Base-by-base conservation (phyloP, 768 basidiomycete genomes). In the Psilocybe subaeruginosa region DNA sequence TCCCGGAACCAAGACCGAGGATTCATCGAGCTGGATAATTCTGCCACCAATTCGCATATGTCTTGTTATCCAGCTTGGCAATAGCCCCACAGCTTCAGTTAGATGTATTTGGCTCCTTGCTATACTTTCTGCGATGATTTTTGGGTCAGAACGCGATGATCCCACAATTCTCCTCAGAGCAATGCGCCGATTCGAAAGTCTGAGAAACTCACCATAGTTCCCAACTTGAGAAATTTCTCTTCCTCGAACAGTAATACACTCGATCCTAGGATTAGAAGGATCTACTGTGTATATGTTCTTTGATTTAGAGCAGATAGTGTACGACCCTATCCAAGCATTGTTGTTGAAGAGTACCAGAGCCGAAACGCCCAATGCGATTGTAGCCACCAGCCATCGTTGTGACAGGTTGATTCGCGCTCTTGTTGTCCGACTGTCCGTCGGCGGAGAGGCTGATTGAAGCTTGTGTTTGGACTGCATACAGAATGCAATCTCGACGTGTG, bases 281-380 rank as follows among this genome's bases (percentile, higher is more conserved):
- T 91, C 85, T 0, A 93, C 91, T 0, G 92, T 93, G 70, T 92
- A 92, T 41, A 93, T 86, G 45, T 75, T 80, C 23, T 71, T 67
- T 1, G 72, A 66, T 0, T 67, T 66, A 0, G 89, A 82, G 68
- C 89, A 93, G n/a, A 92, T 64, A 3, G 80, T 79, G 67, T 91
- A 91, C 23, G 64, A 66, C 2, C 64, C n/a, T 8, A 4, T 17
- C 29, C 33, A 30, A n/a, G 27, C 19, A 35, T 1, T 53, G 17
- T n/a, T 31, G n/a, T 17, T 53, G 31, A 53, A 37, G 3, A 53
- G 29, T 1, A 53, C 11, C 29, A 53, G 33, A 8, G 14, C 51
- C 35, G 51, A 31, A 53, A 53, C 30, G 16, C 31, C 31, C n/a
- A 31, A 23, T 35, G 51, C n/a, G n/a, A 53, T 33, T 8, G 30